Evolutionary conservation across 2,329 filamentous ascomycete genomes (phyloP).

Genomic region (Calonectria ilicicola): DNA sequence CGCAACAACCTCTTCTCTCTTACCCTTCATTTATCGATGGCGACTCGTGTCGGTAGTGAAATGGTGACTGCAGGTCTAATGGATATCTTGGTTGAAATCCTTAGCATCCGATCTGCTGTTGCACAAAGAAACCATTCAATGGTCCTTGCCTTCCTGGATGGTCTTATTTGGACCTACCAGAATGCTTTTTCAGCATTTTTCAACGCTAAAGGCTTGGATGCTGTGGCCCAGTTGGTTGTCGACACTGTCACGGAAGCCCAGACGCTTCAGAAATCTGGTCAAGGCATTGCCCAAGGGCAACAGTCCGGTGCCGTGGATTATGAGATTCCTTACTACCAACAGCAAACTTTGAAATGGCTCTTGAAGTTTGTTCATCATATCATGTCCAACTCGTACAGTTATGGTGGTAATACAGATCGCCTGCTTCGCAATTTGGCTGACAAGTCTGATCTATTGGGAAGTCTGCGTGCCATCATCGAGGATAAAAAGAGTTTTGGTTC

Average conservation of each 20-base stretch:
- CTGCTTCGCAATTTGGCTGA: slow-evolving; percentile 94
- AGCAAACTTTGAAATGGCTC: slow-evolving; percentile 92
- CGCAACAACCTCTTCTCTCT: slow-evolving; percentile 90
- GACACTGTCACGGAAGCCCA: slow-evolving; percentile 81
- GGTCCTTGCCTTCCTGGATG: slow-evolving; percentile 89
- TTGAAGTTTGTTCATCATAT: slow-evolving; percentile 97
- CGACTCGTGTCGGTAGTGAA: slow-evolving; percentile 80
- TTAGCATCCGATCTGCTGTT: slow-evolving; percentile 83
- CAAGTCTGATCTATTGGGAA: slow-evolving; percentile 84
- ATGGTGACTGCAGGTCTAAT: slow-evolving; percentile 92
- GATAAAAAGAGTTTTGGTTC: slow-evolving; percentile 87
- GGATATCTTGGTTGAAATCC: slow-evolving; percentile 88
- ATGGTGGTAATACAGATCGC: slow-evolving; percentile 86
- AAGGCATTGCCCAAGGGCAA: slow-evolving; percentile 75
- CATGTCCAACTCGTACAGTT: slow-evolving; percentile 80
- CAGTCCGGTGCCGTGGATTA: slow-evolving; percentile 93
- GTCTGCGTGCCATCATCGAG: slow-evolving; percentile 84
- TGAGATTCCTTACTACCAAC: slow-evolving; percentile 90
- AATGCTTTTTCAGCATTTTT: slow-evolving; percentile 89
- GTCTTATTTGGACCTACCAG: slow-evolving; percentile 85
- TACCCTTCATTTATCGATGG: slow-evolving; percentile 82
- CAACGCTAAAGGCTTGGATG: slow-evolving; percentile 84
- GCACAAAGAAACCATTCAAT: slow-evolving; percentile 87
- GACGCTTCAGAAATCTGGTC: slow-evolving; percentile 72
- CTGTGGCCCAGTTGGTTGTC: slow-evolving; percentile 88